Percentiles rank a stretch among this genome's conserved stretches.
phyloP scores from a whole-genome alignment of 192 early-diverging fungal species.

The Nowakowskiella sp. region DNA sequence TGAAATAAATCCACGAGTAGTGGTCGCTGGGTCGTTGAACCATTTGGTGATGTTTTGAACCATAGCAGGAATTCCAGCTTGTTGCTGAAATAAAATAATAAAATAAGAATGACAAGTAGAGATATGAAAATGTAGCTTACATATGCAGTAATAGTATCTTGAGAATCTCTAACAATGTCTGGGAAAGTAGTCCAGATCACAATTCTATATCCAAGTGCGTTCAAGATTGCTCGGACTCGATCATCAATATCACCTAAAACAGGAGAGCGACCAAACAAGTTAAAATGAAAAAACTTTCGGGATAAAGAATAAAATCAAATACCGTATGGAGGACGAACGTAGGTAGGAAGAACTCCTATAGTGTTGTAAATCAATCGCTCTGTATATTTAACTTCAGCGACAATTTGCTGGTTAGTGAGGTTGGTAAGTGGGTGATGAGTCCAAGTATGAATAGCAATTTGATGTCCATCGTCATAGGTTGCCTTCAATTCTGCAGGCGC shows the following conservation, averaged over 20 bases:
- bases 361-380: constrained; percentile 32
- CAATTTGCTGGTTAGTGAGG: constrained; percentile 42
- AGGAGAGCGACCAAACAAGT: too few species aligned
- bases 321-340: constrained; percentile 64
- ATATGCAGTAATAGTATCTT: too few species aligned
- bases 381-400: constrained; percentile 64
- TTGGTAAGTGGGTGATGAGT: constrained; percentile 45
- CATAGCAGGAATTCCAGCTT: too few species aligned
- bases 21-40: too few species aligned
- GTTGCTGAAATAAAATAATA: too few species aligned
- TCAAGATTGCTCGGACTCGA: constrained; percentile 42
- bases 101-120: too few species aligned
- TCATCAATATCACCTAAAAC: constrained; percentile 70
- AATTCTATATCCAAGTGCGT: not conserved
- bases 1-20: too few species aligned
- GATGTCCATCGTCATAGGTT: constrained; percentile 22
- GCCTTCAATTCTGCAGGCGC: constrained; percentile 29
- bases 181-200: constrained; percentile 1
- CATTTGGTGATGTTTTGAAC: too few species aligned
- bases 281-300: too few species aligned
- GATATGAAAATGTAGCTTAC: too few species aligned
- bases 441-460: constrained; percentile 46
- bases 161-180: too few species aligned
- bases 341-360: constrained; percentile 33
- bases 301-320: too few species aligned